These are phyloP conservation scores for Naegleria gruberi DNA, from an alignment of 208 protist species.

Conservation along the genomic window DNA sequence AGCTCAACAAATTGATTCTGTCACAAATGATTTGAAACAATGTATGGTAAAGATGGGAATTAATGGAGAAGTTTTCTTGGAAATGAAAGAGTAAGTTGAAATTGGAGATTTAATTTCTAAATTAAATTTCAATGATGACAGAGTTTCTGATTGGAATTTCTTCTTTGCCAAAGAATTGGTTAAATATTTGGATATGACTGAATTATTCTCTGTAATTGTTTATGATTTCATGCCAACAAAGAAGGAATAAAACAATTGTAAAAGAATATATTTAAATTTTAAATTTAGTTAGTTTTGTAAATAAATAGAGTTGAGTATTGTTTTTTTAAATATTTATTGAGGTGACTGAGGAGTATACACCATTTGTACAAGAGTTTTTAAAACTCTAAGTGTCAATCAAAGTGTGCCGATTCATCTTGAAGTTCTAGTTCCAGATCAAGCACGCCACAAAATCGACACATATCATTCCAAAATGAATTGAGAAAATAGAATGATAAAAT, in stretches of 20 bases:
- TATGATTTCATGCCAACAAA: not conserved
- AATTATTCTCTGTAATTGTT: not conserved
- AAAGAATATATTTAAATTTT: too few relatives aligned
- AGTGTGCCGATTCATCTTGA: not conserved
- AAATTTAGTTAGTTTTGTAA: too few relatives aligned
- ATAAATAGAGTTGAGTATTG: not conserved
- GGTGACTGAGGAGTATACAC: not conserved
- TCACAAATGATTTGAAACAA: not conserved
- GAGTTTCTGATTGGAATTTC: not conserved
- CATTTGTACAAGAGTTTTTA: not conserved
- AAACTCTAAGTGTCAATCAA: not conserved
- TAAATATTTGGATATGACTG: not conserved
- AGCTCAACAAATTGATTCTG: not conserved
- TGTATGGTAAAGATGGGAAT: not conserved
- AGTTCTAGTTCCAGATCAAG: not conserved
- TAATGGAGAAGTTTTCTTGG: not conserved
- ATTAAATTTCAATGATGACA: too few relatives aligned
- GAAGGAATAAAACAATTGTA: not conserved
- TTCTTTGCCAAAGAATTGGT: not conserved
- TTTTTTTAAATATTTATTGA: not conserved
- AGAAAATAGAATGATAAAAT: not conserved
- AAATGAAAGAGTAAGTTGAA: too few relatives aligned
- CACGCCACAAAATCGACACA: not conserved
- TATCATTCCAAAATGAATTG: not conserved
- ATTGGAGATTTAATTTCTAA: too few relatives aligned